Evolutionary conservation across 345 rosid genomes (phyloP), one percentile per base, ranked within the genome.

Genomic region (Combretum micranthum): DNA sequence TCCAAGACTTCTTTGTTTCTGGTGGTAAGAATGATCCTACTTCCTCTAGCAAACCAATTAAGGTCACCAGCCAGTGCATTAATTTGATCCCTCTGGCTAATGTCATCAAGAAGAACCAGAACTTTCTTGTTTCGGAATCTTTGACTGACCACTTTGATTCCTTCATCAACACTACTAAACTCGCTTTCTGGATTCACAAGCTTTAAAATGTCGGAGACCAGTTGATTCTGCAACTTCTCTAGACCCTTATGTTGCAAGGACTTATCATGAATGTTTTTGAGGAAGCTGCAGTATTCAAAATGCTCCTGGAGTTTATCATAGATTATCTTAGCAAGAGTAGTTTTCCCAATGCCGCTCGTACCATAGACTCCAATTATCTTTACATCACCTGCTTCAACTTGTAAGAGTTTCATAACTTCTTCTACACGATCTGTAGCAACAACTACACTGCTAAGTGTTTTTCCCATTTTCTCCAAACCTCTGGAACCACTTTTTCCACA

Each of bases 251-350:
- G 39, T 32, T 7, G 39, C 39, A 32, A 5, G 39, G 39, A 32
- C 39, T 9, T 32, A 11, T 32, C 39, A 32, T 39, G 53, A 32
- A 8, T 13, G 15, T 15, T 22, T 4, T n/a, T 23, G 18, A 63
- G 50, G 17, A 47, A 46, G 17, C 19, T 26, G 42, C 44, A 17
- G 18, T 63, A 13, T 18, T 37, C 49, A 47, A 63, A 63, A 17
- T 15, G 44, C 47, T 48, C 25, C 19, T 12, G 49, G 53, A 48
- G 25, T 32, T 39, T 13, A 12, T 63, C 17, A 22, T 47, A 63
- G 20, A 63, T 42, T 48, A 15, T 20, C 42, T 49, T 45, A n/a
- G 55, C 60, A 63, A 63, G 50, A 13, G 58, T 61, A 17, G 65
- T 44, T 48, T 61, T 52, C 22, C 65, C 52, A 2, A 14, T 61